These are phyloP conservation scores for Wickerhamomyces subpelliculosus DNA, from an alignment of 805 yeast species.

Conservation along the genomic window DNA sequence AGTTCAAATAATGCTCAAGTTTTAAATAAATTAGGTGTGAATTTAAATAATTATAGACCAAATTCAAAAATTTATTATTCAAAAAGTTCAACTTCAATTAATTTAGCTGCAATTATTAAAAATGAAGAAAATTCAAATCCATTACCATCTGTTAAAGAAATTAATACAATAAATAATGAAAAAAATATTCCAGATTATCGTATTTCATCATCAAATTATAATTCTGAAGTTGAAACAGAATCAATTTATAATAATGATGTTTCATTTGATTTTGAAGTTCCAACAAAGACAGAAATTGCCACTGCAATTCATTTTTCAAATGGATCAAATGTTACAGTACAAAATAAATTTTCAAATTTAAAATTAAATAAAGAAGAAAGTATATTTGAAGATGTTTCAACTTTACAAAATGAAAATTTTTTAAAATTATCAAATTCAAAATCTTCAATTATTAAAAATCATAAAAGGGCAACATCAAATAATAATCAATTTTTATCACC, in stretches of 20 bases:
- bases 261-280: constrained; percentile 22
- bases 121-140: constrained; percentile 1
- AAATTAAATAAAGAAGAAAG: constrained; percentile 17
- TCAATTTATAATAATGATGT: constrained; percentile 9
- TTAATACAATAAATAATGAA: background rate
- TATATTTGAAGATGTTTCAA: constrained; percentile 17
- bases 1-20: constrained; percentile 15
- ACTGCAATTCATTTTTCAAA: constrained; percentile 19
- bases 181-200: constrained; percentile 5
- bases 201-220: constrained; percentile 20
- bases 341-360: background rate
- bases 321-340: constrained; percentile 20
- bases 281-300: constrained; percentile 19
- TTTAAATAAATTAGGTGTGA: constrained; percentile 17
- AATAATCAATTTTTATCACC: constrained; percentile 3
- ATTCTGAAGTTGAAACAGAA: constrained; percentile 8
- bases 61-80: constrained; percentile 20
- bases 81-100: constrained; percentile 21
- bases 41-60: constrained; percentile 7
- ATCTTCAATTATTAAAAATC: constrained; percentile 16
- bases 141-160: no score
- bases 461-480: constrained; percentile 13
- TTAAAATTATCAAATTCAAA: constrained; percentile 10
- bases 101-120: constrained; percentile 17
- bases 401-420: constrained; percentile 4